Percentiles rank a stretch among this genome's conserved stretches.
phyloP scores from a whole-genome alignment of 1,284 basidiomycete species.

The Cryptococcus neoformans region DNA sequence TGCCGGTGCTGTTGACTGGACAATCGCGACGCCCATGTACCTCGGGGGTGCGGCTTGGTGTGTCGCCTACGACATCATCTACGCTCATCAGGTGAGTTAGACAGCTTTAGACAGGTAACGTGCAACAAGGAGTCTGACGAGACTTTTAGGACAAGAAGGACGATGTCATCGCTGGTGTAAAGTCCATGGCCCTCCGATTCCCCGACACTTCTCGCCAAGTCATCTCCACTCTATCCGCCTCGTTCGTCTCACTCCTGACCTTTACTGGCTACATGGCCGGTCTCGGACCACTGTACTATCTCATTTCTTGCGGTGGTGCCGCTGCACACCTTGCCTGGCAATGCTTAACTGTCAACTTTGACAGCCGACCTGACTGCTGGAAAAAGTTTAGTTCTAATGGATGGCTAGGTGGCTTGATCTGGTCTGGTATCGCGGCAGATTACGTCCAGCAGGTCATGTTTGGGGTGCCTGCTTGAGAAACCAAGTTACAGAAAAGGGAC shows the following conservation, averaged over 20 bases:
- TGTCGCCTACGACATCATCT: conserved; percentile 95
- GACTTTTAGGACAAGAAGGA: conserved; percentile 78
- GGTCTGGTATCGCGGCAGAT: conserved; percentile 77
- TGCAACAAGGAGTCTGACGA: not conserved
- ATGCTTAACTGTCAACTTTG: conserved; percentile 72
- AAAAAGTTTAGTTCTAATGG: conserved; percentile 84
- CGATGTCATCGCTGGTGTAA: conserved; percentile 84
- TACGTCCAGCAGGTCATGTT: conserved; percentile 54
- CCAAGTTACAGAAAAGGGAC: conserved; percentile 26
- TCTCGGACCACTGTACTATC: conserved; percentile 74
- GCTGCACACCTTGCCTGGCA: conserved; percentile 78
- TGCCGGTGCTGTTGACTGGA: conserved; percentile 77
- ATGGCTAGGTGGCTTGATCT: conserved; percentile 84
- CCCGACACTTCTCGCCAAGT: conserved; percentile 70
- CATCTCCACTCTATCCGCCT: conserved; percentile 68
- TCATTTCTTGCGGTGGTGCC: conserved; percentile 66
- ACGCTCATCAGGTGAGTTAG: conserved; percentile 91
- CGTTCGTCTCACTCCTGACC: conserved; percentile 70
- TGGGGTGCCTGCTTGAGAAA: conserved; percentile 5
- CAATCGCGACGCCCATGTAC: conserved; percentile 81
- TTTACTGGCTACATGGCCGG: conserved; percentile 75
- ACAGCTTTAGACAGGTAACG: not conserved
- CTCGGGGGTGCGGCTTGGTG: conserved; percentile 90
- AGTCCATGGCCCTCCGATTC: conserved; percentile 91
- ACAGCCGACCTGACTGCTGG: conserved; percentile 84